A percentile compares a stretch with the other conserved stretches of the same genome.
Evolutionary conservation across 192 early-diverging fungal species (phyloP).

Genomic region (Linnemannia elongata): DNA sequence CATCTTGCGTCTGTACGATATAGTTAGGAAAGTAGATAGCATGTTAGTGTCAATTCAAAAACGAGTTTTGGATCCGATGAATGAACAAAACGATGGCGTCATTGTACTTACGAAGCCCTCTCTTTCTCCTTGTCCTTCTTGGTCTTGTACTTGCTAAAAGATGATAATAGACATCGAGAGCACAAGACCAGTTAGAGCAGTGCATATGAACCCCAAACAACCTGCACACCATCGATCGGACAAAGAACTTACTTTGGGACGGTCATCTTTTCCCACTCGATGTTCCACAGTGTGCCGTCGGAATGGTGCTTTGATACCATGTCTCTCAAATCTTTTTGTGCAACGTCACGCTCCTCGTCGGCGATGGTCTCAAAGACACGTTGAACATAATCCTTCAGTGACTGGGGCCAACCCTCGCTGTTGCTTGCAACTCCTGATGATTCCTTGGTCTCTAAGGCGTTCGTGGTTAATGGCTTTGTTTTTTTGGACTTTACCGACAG

Average conservation of each 20-base stretch:
- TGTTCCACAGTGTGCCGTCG: slow-evolving; percentile 60
- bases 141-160: slow-evolving; percentile 22
- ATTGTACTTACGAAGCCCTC: not conserved
- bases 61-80: not conserved
- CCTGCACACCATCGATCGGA: not conserved
- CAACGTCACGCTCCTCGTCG: slow-evolving; percentile 55
- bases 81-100: not conserved
- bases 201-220: not conserved
- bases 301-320: slow-evolving; percentile 65
- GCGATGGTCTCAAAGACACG: slow-evolving; percentile 53
- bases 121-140: slow-evolving; percentile 12
- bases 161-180: not conserved
- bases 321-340: slow-evolving; percentile 68
- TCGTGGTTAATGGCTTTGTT: slow-evolving; percentile 45
- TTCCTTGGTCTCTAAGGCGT: slow-evolving; percentile 43
- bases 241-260: slow-evolving; percentile 70
- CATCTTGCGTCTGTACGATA: not conserved
- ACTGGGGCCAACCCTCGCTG: slow-evolving; percentile 35
- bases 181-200: not conserved
- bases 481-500: slow-evolving; percentile 57
- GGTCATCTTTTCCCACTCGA: slow-evolving; percentile 79
- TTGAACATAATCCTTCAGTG: slow-evolving; percentile 56
- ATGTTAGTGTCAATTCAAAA: not conserved
- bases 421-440: slow-evolving; percentile 7
- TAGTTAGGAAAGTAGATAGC: not conserved